Base-by-base conservation (phyloP, 2,329 filamentous ascomycete genomes). In the Cordyceps militaris region DNA sequence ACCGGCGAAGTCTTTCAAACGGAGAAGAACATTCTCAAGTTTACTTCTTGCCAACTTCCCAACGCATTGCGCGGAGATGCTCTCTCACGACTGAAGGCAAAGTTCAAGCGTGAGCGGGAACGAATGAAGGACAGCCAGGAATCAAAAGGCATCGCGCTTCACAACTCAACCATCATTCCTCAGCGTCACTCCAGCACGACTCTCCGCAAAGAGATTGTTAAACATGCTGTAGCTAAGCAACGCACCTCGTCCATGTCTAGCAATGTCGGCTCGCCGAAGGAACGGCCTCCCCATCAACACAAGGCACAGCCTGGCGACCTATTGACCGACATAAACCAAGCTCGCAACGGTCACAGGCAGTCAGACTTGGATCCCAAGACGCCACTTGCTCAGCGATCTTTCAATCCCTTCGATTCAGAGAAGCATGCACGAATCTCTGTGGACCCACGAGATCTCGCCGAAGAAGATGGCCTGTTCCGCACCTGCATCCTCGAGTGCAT, bases 401-500 rank as follows among this genome's bases (percentile, higher is more conserved):
- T 83, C 59, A 79, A 82, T 61, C 82, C 83, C 0, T 86, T 86
- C 60, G 70, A 78, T n/a, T 74, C 74, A 2, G 78, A 79, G 59
- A 74, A 76, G 52, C 74, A 76, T 36, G 73, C 73, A 47, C 77
- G 79, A 47, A 73, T 78, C 34, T 74, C 75, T 6, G 73, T 83
- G 30, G 87, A 91, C 65, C 83, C 87, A 5, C 85, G 92, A 63
- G 91, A 97, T 57, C 88, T 89, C 0, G 75, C 91, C 8, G 90
- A 96, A 63, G 94, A 97, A 68, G 93, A 97, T 65, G 84, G 87
- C 48, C 73, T 96, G 7, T 97, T 99, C 71, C 82, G 95, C 42
- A 86, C 91, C 59, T 95, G 91, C 0, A 91, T 99, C 16, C 75
- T 97, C 23, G 91, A 96, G 64, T 97, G 94, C 68, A 96, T 99